Percentiles rank a stretch among this genome's conserved stretches.
Conservation (phyloP, 2,329 filamentous ascomycete species). For the Bisporella sp. region DNA sequence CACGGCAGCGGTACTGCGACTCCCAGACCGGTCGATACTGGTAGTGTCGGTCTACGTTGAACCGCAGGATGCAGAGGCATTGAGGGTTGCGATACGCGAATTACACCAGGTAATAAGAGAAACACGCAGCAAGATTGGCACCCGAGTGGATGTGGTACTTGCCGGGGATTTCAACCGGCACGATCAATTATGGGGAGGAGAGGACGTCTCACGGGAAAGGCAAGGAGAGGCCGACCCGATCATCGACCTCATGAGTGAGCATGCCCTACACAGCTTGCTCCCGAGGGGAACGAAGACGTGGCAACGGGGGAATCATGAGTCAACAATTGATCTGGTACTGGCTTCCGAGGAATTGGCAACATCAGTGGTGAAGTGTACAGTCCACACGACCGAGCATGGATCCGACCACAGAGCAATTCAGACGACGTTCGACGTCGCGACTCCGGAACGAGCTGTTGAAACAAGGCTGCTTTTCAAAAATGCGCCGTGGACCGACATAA, state of each 20-base stretch:
- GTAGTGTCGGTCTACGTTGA: slow-evolving; percentile 23
- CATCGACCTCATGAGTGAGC: slow-evolving; percentile 27
- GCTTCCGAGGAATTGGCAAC: slow-evolving; percentile 17
- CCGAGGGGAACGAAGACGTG: slow-evolving; percentile 30
- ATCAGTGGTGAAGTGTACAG: slow-evolving; percentile 11
- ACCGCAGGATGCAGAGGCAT: slow-evolving; percentile 11
- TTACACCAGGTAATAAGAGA: slow-evolving; percentile 18
- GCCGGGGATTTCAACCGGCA: neutral
- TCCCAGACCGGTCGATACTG: slow-evolving; percentile 19
- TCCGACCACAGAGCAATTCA: slow-evolving; percentile 28
- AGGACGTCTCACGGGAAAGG: slow-evolving; percentile 8
- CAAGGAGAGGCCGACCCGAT: slow-evolving; percentile 31
- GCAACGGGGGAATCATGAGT: slow-evolving; percentile 7
- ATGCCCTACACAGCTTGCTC: slow-evolving; percentile 27
- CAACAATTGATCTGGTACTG: slow-evolving; percentile 23
- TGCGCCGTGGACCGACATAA: slow-evolving; percentile 13
- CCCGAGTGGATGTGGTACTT: neutral
- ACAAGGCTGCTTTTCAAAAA: slow-evolving; percentile 22
- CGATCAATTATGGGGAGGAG: neutral
- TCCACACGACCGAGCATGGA: slow-evolving; percentile 17
- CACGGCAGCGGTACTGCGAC: slow-evolving; percentile 16
- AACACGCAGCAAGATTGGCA: neutral
- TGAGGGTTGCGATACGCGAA: slow-evolving; percentile 10
- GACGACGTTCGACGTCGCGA: slow-evolving; percentile 23
- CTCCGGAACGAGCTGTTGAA: slow-evolving; percentile 3